Conservation (phyloP, 805 yeast species). For the Millerozyma miso region DNA sequence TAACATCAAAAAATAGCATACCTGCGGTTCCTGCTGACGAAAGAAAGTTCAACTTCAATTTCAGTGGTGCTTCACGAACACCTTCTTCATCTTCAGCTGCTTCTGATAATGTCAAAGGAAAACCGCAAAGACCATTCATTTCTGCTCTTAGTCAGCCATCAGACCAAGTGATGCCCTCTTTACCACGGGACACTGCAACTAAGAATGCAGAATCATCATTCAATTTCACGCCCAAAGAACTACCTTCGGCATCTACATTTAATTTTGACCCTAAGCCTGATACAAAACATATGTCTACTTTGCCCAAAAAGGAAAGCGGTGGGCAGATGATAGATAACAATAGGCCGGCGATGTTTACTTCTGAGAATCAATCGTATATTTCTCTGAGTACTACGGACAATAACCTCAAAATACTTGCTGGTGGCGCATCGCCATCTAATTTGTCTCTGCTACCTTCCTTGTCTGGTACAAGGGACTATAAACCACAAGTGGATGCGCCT, state of each 20-base stretch:
- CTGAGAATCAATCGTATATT: not conserved
- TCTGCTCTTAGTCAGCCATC: not conserved
- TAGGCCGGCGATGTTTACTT: not conserved
- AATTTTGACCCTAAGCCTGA: not conserved
- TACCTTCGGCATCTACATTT: not conserved
- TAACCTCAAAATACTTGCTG: not conserved
- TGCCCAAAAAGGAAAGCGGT: not conserved
- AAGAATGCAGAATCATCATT: not conserved
- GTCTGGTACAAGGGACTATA: not conserved
- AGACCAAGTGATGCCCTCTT: not conserved
- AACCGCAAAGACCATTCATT: not conserved
- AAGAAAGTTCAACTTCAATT: not conserved
- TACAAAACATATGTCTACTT: not conserved
- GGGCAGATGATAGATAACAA: not conserved
- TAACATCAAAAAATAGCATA: not conserved
- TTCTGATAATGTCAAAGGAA: not conserved
- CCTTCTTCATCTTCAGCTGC: not conserved
- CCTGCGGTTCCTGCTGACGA: not conserved
- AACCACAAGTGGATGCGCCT: not conserved
- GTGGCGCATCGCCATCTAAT: not conserved
- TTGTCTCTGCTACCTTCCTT: not conserved
- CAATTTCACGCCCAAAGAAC: not conserved
- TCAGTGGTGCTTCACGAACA: not conserved
- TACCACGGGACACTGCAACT: not conserved
- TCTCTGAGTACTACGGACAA: too few species aligned